Conservation (phyloP, 805 yeast genomes). For the Komagataella pseudopastoris region DNA sequence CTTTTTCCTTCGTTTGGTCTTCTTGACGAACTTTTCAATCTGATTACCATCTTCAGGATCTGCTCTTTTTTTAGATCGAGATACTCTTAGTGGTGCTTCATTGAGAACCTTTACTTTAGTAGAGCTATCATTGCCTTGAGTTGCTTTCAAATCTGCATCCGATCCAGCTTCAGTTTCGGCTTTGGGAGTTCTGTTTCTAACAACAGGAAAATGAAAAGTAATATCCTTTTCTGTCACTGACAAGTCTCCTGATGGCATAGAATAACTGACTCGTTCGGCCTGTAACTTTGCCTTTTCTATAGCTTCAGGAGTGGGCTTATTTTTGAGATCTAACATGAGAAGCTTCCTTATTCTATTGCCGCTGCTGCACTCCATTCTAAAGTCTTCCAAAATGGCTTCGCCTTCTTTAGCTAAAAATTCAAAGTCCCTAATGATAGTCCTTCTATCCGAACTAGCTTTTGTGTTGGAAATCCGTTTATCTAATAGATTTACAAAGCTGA, state of each 20-base stretch:
- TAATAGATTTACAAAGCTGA: conserved; percentile 22
- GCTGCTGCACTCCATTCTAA: conserved; percentile 2
- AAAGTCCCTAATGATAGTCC: conserved; percentile 36
- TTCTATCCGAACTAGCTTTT: conserved; percentile 31
- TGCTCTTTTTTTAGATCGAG: conserved; percentile 6
- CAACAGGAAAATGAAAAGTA: not conserved
- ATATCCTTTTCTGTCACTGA: not conserved
- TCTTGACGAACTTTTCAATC: not conserved
- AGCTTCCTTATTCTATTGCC: conserved; percentile 4
- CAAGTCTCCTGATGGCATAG: not conserved
- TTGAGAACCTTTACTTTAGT: not conserved
- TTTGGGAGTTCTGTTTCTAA: not conserved
- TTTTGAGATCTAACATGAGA: conserved; percentile 5
- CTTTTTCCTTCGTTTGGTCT: not conserved
- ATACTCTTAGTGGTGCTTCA: not conserved
- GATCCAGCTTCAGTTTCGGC: not conserved
- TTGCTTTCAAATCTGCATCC: not conserved
- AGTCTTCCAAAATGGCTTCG: conserved; percentile 4
- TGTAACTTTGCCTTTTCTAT: not conserved
- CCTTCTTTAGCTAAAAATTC: conserved; percentile 18
- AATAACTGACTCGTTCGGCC: not conserved
- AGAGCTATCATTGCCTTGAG: not conserved
- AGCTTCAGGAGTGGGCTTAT: conserved; percentile 8
- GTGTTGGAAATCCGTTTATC: conserved; percentile 25
- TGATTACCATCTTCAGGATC: conserved; percentile 5